A percentile compares a stretch with the other conserved stretches of the same genome.
These are phyloP conservation scores for Plasmopara viticola DNA, from an alignment of 352 stramenopile species.

Conservation along the genomic window DNA sequence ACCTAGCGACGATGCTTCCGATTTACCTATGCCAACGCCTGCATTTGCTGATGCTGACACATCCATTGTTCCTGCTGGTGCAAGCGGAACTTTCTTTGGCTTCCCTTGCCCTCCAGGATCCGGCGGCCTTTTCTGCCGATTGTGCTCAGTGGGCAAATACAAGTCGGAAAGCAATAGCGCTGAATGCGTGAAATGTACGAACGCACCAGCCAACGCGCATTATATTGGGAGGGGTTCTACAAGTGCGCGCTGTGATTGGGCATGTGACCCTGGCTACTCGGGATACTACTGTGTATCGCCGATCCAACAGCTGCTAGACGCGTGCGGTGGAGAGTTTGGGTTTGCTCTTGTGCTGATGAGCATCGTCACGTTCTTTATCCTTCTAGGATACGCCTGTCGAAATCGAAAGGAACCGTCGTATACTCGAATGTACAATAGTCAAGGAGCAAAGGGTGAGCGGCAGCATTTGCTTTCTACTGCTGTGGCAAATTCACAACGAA, in stretches of 20 bases:
- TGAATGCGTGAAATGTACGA: conserved; percentile 54
- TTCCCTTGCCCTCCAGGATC: conserved; percentile 75
- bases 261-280: conserved; percentile 73
- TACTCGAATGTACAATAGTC: conserved; percentile 42
- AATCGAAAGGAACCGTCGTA: conserved; percentile 64
- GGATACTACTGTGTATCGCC: conserved; percentile 65
- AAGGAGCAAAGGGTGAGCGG: conserved; percentile 44
- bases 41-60: conserved; percentile 15
- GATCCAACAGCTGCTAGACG: conserved; percentile 67
- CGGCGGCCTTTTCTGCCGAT: conserved; percentile 62
- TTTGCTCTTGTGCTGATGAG: conserved; percentile 61
- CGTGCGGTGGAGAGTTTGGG: conserved; percentile 66
- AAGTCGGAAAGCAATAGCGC: conserved; percentile 78
- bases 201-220: conserved; percentile 62
- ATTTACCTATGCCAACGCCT: conserved; percentile 13
- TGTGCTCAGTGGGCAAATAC: conserved; percentile 54
- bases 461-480: conserved; percentile 60
- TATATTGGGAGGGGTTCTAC: conserved; percentile 45
- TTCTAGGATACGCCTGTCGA: conserved; percentile 63
- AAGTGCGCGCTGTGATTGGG: conserved; percentile 55
- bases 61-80: conserved; percentile 27
- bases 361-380: conserved; percentile 64
- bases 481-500: conserved; percentile 47
- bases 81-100: conserved; percentile 65
- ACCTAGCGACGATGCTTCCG: conserved; percentile 9